Conservation (phyloP, 257 asterid genomes). For the Cynanchum wilfordii region DNA sequence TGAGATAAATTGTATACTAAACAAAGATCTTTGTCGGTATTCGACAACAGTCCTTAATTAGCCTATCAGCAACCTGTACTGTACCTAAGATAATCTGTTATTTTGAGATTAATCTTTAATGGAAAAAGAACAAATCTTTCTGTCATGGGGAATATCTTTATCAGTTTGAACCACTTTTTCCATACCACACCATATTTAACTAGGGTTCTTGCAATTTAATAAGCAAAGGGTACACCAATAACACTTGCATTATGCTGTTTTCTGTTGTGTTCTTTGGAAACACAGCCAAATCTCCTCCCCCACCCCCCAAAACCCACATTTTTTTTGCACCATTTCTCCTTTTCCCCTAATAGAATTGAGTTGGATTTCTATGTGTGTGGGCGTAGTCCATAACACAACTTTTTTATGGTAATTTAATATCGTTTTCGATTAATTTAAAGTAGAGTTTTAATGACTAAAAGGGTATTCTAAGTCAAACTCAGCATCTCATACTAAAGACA, state of each 20-base stretch:
- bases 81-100: slow-evolving; percentile 17
- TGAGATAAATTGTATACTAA: slow-evolving; percentile 19
- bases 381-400: no score
- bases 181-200: slow-evolving; percentile 10
- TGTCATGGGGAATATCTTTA: slow-evolving; percentile 10
- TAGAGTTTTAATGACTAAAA: no score
- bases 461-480: no score
- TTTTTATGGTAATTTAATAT: no score
- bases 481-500: no score
- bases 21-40: slow-evolving; percentile 26
- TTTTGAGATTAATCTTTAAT: slow-evolving; percentile 10
- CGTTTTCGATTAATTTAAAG: no score
- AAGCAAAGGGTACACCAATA: neutral
- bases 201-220: slow-evolving; percentile 3
- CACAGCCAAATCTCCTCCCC: slow-evolving; percentile 12
- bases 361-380: neutral
- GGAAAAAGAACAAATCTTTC: neutral
- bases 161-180: slow-evolving; percentile 9
- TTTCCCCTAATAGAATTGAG: neutral
- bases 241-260: slow-evolving; percentile 17
- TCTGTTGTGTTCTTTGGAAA: slow-evolving; percentile 25
- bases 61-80: slow-evolving; percentile 10
- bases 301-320: no score
- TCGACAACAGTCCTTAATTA: slow-evolving; percentile 11
- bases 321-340: neutral